Base-by-base conservation (phyloP, 176 grass and related monocot genomes). In the Avena insularis region DNA sequence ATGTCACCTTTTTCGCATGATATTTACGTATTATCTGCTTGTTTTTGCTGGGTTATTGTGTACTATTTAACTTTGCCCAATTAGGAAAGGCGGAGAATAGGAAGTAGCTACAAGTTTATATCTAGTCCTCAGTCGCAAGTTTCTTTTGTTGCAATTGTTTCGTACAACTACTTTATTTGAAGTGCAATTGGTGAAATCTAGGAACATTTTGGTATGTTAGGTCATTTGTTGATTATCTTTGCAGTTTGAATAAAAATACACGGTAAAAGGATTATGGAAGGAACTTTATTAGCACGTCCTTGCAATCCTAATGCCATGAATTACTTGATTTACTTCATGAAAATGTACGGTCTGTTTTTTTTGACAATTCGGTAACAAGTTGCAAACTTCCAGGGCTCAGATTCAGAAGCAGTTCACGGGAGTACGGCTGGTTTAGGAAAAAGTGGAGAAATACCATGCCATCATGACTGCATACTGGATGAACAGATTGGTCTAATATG, bases 401-500 rank as follows among this genome's bases (percentile, higher is more conserved):
- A 88, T 54, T 84, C 85, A 56, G 90, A 88, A 74, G 72, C 57
- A 21, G 27, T 19, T 81, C 63, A 56, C 46, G 47, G 84, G 57
- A 80, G 40, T 27, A 71, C 67, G 71, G 75, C 50, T 57, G 65
- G 60, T 88, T 89, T 88, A 55, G 15, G 60, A 56, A 87, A 53
- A 86, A 46, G 61, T 82, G 87, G 77, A 87, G 87, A 87, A 61
- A 23, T 74, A 79, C 48, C 71, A 45, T 98, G 93, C 78, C 78
- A 84, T 38, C 96, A 98, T 90, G 91, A 98, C 59, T 95, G 78
- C 84, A 75, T 62, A 69, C 74, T 94, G 51, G 68, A 95, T 31
- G 96, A 98, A 40, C 86, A 86, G 78, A 15, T 87, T 91, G 96
- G 96, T 47, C 51, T 93, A 50, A 79, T 71, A 31, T 98, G 96